Conservation (phyloP, 2,329 filamentous ascomycete genomes). For the Dothistroma septosporum region DNA sequence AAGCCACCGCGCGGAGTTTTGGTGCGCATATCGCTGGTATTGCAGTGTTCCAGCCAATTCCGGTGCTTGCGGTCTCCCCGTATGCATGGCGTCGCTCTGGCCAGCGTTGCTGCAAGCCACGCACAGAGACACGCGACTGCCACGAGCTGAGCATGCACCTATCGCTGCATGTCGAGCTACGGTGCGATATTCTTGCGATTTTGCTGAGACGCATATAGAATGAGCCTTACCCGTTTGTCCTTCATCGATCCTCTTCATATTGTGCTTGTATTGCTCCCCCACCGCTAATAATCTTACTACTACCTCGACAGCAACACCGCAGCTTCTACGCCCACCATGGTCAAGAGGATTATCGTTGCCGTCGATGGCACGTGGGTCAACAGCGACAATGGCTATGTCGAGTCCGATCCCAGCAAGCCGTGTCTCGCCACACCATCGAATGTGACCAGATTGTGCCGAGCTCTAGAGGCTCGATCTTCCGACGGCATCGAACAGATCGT, state of each 20-base stretch:
- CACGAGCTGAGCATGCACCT: background rate
- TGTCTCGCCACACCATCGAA: constrained; percentile 21
- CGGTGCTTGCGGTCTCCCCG: background rate
- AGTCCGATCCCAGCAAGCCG: no score
- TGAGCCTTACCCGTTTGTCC: no score
- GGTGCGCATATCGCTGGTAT: no score
- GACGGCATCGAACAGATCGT: constrained; percentile 26
- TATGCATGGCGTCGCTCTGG: background rate
- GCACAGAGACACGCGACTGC: background rate
- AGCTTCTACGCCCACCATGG: constrained; percentile 1
- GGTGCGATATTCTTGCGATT: no score
- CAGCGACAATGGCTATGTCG: constrained; percentile 17
- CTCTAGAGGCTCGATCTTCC: constrained; percentile 20
- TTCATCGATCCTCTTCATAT: no score
- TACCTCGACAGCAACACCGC: no score
- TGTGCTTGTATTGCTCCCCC: no score
- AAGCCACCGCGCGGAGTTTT: no score
- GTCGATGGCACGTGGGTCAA: constrained; percentile 23
- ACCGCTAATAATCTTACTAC: no score
- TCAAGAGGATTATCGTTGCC: constrained; percentile 21
- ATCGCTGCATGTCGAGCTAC: no score
- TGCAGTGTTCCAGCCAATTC: background rate
- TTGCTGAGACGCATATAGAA: no score
- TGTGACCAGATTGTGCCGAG: constrained; percentile 26
- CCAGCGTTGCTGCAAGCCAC: background rate